A percentile compares a stretch with the other conserved stretches of the same genome.
These are phyloP conservation scores for Jackrogersella multiformis DNA, from an alignment of 495 filamentous ascomycete genomes.

Conservation along the genomic window DNA sequence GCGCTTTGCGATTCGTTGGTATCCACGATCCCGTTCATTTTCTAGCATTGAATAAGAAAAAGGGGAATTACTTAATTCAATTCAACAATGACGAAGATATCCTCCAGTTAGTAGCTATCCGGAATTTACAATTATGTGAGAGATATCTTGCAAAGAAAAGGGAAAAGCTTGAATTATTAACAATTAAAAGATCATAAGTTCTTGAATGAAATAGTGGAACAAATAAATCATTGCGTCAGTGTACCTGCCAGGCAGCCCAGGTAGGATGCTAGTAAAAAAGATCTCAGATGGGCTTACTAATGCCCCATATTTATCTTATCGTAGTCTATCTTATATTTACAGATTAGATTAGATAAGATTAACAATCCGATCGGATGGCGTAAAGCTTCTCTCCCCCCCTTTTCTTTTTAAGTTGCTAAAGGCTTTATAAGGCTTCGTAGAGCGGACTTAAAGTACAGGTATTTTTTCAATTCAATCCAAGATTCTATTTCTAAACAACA, in stretches of 20 bases:
- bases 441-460: too few relatives aligned
- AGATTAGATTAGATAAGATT: conserved; percentile 18
- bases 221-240: conserved; percentile 32
- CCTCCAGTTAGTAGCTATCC: not conserved
- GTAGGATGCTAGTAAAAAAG: not conserved
- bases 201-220: not conserved
- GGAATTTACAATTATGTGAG: not conserved
- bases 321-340: too few relatives aligned
- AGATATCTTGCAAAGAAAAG: not conserved
- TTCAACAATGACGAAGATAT: not conserved
- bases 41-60: not conserved
- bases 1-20: conserved; percentile 33
- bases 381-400: not conserved
- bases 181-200: not conserved
- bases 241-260: too few relatives aligned
- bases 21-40: conserved; percentile 50
- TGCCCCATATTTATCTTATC: conserved; percentile 29
- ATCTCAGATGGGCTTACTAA: conserved; percentile 23
- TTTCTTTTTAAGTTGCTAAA: not conserved
- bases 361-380: too few relatives aligned
- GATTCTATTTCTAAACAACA: not conserved
- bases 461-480: too few relatives aligned
- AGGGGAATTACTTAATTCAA: not conserved
- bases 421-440: not conserved
- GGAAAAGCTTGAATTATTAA: not conserved